Evolutionary conservation across 2,329 filamentous ascomycete species (phyloP).

Genomic region (Coniochaeta prunicola): DNA sequence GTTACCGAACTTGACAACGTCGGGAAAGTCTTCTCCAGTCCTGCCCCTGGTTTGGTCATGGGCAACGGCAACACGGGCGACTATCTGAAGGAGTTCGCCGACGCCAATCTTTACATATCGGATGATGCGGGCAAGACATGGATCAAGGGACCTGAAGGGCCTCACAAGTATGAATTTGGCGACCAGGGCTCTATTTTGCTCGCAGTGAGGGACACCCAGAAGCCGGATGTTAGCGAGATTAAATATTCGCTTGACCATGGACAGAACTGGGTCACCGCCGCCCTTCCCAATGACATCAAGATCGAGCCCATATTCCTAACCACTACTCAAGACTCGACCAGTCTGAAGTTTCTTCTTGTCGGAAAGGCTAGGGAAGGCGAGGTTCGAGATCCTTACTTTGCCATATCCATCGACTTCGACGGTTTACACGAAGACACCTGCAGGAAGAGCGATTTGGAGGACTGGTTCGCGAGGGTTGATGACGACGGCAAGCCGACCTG

Average conservation of each 20-base stretch:
- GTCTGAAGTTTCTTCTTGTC: slow-evolving; percentile 79
- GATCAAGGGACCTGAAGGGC: slow-evolving; percentile 65
- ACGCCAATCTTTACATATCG: slow-evolving; percentile 80
- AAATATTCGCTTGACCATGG: slow-evolving; percentile 86
- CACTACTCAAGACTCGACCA: slow-evolving; percentile 88
- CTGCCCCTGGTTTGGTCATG: slow-evolving; percentile 89
- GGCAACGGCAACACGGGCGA: slow-evolving; percentile 86
- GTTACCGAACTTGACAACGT: slow-evolving; percentile 77
- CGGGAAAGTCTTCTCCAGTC: slow-evolving; percentile 86
- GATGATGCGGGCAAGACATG: slow-evolving; percentile 86
- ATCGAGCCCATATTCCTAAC: slow-evolving; percentile 69
- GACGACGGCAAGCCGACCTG: slow-evolving; percentile 76
- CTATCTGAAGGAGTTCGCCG: slow-evolving; percentile 58
- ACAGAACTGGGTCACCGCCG: slow-evolving; percentile 67
- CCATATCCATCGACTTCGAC: slow-evolving; percentile 77
- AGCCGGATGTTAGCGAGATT: slow-evolving; percentile 50
- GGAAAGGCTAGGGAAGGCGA: slow-evolving; percentile 48
- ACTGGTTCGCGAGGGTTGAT: slow-evolving; percentile 80
- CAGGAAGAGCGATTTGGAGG: slow-evolving; percentile 69
- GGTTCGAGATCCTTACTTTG: slow-evolving; percentile 45
- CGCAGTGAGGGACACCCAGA: slow-evolving; percentile 67
- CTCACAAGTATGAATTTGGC: slow-evolving; percentile 94
- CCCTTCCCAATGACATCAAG: slow-evolving; percentile 59
- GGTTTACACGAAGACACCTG: slow-evolving; percentile 76
- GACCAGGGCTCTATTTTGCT: slow-evolving; percentile 86